phyloP scores from a whole-genome alignment of 768 basidiomycete species.

The Tubosaeta brunneosetosa region DNA sequence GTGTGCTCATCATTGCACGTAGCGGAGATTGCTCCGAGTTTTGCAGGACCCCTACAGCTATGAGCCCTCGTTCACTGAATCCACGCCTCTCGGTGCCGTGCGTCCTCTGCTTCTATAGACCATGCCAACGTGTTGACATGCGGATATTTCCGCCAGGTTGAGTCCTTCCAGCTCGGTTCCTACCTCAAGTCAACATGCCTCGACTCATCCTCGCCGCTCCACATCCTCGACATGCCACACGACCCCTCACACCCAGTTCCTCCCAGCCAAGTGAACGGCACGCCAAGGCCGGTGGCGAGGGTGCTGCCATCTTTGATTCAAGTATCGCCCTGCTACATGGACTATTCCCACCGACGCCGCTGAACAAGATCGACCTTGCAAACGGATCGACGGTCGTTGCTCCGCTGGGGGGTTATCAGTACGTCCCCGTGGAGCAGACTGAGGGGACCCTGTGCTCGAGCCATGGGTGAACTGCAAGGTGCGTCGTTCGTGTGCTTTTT shows the following conservation, averaged over 20 bases:
- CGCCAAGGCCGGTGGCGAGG: constrained; percentile 79
- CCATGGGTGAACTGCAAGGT: constrained; percentile 68
- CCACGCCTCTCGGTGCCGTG: constrained; percentile 75
- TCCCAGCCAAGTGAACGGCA: constrained; percentile 65
- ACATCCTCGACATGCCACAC: constrained; percentile 62
- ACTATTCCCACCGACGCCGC: constrained; percentile 70
- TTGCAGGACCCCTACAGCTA: constrained; percentile 70
- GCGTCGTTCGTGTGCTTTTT: constrained; percentile 16
- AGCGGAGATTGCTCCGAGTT: constrained; percentile 70
- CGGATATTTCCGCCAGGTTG: constrained; percentile 38
- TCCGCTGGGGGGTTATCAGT: constrained; percentile 84
- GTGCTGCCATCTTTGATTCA: constrained; percentile 77
- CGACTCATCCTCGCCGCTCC: constrained; percentile 57
- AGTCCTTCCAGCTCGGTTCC: constrained; percentile 63
- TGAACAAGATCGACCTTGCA: constrained; percentile 68
- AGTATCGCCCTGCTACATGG: constrained; percentile 80
- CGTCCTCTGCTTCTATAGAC: constrained; percentile 13
- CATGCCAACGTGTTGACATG: neutral
- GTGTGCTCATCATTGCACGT: constrained; percentile 71
- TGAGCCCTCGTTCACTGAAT: constrained; percentile 56
- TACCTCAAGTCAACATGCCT: constrained; percentile 64
- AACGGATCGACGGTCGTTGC: constrained; percentile 68
- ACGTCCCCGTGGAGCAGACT: constrained; percentile 65
- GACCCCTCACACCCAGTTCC: constrained; percentile 55
- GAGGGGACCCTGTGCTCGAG: constrained; percentile 74